phyloP scores from a whole-genome alignment of 805 yeast genomes.

The Saturnispora hagleri region DNA sequence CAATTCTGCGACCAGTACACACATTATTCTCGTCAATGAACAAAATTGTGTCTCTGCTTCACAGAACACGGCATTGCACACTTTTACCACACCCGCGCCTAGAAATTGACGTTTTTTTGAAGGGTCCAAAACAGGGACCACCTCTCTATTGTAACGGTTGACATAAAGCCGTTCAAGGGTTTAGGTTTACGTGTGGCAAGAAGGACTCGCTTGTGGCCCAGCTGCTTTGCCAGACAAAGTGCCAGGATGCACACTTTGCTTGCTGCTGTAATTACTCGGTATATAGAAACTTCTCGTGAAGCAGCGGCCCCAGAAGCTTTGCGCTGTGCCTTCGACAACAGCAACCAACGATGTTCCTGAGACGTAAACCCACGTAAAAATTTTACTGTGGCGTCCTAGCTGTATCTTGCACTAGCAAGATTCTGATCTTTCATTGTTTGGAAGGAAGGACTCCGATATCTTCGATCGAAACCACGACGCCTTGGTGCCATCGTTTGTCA shows the following conservation, averaged over 20 bases:
- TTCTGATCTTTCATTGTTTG: no score
- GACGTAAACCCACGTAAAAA: not conserved
- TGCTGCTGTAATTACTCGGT: no score
- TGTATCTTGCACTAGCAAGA: not conserved
- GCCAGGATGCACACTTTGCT: no score
- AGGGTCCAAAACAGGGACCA: not conserved
- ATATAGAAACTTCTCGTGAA: no score
- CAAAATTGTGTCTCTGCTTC: not conserved
- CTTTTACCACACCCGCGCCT: not conserved
- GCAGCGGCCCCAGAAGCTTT: no score
- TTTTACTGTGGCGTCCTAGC: not conserved
- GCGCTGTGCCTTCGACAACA: no score
- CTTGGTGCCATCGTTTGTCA: not conserved
- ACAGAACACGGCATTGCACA: not conserved
- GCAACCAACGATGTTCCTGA: no score
- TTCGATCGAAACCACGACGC: not conserved
- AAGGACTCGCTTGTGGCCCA: not conserved
- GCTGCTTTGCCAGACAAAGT: no score
- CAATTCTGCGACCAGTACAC: not conserved
- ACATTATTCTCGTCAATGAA: not conserved
- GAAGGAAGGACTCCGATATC: not conserved
- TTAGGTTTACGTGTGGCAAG: not conserved
- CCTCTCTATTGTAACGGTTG: not conserved
- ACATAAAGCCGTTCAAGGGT: not conserved
- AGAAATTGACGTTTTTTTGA: not conserved